These are phyloP conservation scores for Trypanosoma brucei DNA, from an alignment of 208 protist species.

Conservation along the genomic window DNA sequence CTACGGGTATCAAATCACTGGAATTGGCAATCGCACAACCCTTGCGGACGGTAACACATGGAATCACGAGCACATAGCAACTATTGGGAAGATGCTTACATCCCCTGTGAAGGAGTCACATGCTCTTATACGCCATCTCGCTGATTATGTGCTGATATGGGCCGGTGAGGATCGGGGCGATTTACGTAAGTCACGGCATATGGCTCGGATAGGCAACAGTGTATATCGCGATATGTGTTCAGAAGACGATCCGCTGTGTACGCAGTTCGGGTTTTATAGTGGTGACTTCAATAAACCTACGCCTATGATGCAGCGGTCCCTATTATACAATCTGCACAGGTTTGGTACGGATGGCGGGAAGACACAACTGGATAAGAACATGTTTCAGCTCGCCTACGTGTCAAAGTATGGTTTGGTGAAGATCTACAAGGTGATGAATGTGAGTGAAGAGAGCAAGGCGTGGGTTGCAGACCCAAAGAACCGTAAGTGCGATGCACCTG, in stretches of 20 bases:
- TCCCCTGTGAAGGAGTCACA: constrained; percentile 87
- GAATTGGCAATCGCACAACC: constrained; percentile 94
- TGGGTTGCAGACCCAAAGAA: constrained; percentile 57
- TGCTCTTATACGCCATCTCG: constrained; percentile 89
- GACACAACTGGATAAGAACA: constrained; percentile 7
- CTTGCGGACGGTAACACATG: constrained; percentile 99
- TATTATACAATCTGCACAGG: constrained; percentile 60
- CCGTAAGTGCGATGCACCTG: constrained; percentile 46
- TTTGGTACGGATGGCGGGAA: constrained; percentile 1
- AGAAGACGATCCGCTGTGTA: constrained; percentile 52
- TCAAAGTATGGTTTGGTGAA: constrained; percentile 95
- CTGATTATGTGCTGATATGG: constrained; percentile 96
- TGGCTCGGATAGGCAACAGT: constrained; percentile 66
- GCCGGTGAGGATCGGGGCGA: constrained; percentile 35
- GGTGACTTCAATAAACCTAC: constrained; percentile 25
- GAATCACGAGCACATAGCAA: constrained; percentile 99
- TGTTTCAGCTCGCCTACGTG: constrained; percentile 90
- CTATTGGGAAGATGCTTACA: constrained; percentile 90
- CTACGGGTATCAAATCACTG: constrained; percentile 98
- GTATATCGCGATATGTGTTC: constrained; percentile 76
- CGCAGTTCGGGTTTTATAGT: constrained; percentile 37
- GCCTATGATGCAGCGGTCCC: constrained; percentile 41
- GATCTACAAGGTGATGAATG: constrained; percentile 95
- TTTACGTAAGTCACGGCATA: constrained; percentile 55
- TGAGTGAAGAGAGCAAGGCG: constrained; percentile 52